phyloP scores from a whole-genome alignment of 257 asterid genomes.

The Solanum rostratum region DNA sequence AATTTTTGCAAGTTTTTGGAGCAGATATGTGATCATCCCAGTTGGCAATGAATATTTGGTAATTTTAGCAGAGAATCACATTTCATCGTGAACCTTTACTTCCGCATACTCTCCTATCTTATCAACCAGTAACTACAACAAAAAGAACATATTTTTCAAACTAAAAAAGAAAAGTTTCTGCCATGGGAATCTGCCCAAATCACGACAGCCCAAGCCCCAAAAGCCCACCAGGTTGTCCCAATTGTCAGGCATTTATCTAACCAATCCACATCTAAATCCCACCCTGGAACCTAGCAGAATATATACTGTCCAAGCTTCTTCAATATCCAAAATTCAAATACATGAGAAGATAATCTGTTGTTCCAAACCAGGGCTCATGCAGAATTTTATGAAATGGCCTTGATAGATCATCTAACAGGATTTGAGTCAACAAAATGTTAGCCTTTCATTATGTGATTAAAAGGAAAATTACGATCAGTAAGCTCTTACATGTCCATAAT shows the following conservation, averaged over 20 bases:
- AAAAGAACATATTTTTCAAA: not conserved
- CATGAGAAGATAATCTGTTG: not conserved
- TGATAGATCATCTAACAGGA: not conserved
- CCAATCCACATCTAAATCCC: not conserved
- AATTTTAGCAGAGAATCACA: not conserved
- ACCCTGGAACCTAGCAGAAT: not conserved
- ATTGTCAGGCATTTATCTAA: not conserved
- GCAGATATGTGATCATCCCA: not conserved
- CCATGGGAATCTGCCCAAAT: not conserved
- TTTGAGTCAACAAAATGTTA: not conserved
- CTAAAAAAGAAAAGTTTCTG: not conserved
- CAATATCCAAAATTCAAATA: not conserved
- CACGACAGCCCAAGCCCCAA: not conserved
- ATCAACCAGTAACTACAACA: not conserved
- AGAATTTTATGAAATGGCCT: not conserved
- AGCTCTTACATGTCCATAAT: constrained; percentile 70
- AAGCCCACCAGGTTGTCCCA: not conserved
- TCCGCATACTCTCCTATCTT: not conserved
- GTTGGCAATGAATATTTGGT: not conserved
- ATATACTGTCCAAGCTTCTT: not conserved
- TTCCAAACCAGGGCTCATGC: not conserved
- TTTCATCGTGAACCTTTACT: not conserved
- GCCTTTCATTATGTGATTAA: not conserved
- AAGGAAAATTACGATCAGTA: not conserved
- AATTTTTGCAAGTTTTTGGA: not conserved